Evolutionary conservation across 495 filamentous ascomycete species (phyloP).

Genomic region (Daldinia caldariorum): DNA sequence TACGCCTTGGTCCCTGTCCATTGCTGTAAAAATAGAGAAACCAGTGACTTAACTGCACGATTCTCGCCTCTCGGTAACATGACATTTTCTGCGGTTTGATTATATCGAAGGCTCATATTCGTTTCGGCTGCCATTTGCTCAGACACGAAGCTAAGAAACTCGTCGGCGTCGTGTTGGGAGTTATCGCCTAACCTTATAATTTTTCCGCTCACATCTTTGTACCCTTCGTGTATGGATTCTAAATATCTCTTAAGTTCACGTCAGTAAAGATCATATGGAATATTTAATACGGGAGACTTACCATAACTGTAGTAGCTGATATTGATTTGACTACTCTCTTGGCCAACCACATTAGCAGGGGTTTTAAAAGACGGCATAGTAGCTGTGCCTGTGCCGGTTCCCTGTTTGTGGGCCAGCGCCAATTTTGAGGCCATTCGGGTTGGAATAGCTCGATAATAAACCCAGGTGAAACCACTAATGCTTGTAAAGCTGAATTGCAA

Average conservation of each 20-base stretch:
- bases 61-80: background rate
- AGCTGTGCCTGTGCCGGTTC: constrained; percentile 81
- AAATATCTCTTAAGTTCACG: constrained; percentile 52
- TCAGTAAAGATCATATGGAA: constrained; percentile 34
- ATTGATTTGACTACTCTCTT: constrained; percentile 68
- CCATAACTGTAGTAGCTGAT: constrained; percentile 72
- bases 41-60: background rate
- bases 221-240: constrained; percentile 45
- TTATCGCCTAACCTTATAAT: constrained; percentile 47
- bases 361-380: constrained; percentile 77
- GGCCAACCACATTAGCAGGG: constrained; percentile 72
- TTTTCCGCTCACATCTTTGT: constrained; percentile 19
- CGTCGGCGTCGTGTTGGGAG: constrained; percentile 57
- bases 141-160: constrained; percentile 55
- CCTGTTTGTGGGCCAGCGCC: constrained; percentile 63
- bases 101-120: constrained; percentile 25
- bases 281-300: constrained; percentile 47
- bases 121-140: constrained; percentile 56
- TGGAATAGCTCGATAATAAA: constrained; percentile 74
- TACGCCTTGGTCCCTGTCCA: background rate
- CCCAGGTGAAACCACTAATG: constrained; percentile 76
- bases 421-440: constrained; percentile 38
- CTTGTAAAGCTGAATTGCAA: constrained; percentile 88
- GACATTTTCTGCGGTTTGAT: background rate
- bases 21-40: background rate